Percentiles rank a stretch among this genome's conserved stretches.
Conservation (phyloP, 2,329 filamentous ascomycete species). For the Penicillium thymicola region DNA sequence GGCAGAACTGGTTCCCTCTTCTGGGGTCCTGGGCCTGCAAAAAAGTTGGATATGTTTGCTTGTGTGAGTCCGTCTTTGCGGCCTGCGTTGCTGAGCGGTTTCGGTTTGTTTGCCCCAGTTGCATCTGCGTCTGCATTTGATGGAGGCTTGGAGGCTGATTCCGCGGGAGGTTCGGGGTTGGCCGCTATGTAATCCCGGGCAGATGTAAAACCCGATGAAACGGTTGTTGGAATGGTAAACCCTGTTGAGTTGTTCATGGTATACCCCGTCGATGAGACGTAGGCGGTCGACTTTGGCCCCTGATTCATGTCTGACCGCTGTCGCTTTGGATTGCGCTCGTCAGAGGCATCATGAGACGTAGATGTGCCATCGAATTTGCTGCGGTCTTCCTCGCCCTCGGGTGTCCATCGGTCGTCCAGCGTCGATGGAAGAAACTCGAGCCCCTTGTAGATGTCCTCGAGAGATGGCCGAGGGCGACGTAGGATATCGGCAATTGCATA, state of each 20-base stretch:
- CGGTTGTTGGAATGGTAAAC: constrained; percentile 37
- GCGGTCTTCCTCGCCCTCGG: constrained; percentile 55
- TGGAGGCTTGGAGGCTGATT: constrained; percentile 23
- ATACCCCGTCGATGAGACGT: constrained; percentile 48
- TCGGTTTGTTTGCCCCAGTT: constrained; percentile 24
- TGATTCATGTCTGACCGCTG: constrained; percentile 26
- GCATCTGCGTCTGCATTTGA: constrained; percentile 4
- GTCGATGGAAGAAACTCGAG: constrained; percentile 47
- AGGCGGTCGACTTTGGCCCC: constrained; percentile 27
- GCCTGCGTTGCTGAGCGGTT: constrained; percentile 30
- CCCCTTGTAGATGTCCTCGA: constrained; percentile 52
- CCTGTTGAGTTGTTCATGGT: constrained; percentile 57
- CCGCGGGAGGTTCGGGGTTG: constrained; percentile 18
- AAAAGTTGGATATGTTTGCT: constrained; percentile 54
- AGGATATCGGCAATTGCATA: constrained; percentile 70
- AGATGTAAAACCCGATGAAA: constrained; percentile 60
- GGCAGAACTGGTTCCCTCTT: constrained; percentile 12
- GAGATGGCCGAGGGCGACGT: constrained; percentile 57
- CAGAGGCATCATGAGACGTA: constrained; percentile 12
- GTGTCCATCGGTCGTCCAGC: constrained; percentile 64
- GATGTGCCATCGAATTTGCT: constrained; percentile 38
- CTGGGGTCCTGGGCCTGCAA: constrained; percentile 30
- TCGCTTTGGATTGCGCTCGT: constrained; percentile 28
- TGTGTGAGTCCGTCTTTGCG: constrained; percentile 46
- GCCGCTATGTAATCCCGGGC: constrained; percentile 54